Percentiles rank a stretch among this genome's conserved stretches.
phyloP scores from a whole-genome alignment of 441 rosid species.

The Pelargonium fulgidum region DNA sequence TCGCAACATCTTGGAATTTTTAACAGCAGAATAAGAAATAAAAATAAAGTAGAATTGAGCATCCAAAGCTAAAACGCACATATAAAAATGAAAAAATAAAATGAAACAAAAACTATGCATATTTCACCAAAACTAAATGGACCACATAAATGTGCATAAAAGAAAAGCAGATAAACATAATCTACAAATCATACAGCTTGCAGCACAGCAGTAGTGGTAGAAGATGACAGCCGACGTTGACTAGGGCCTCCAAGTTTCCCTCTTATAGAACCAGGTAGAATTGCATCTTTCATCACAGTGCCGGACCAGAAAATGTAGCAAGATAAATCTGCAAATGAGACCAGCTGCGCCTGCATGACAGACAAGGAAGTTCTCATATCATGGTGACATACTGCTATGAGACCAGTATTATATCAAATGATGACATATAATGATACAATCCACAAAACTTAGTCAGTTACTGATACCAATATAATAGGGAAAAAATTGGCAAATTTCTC shows the following conservation, averaged over 20 bases:
- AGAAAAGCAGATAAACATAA: constrained; percentile 17
- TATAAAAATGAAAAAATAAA: too few species aligned
- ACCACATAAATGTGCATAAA: background rate
- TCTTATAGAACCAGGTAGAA: constrained; percentile 61
- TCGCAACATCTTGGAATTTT: background rate
- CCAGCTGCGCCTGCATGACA: constrained; percentile 57
- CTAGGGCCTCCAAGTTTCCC: constrained; percentile 98
- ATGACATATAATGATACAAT: constrained; percentile 5
- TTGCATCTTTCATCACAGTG: constrained; percentile 33
- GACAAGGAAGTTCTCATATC: constrained; percentile 9
- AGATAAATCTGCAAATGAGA: constrained; percentile 54
- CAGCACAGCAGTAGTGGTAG: constrained; percentile 60
- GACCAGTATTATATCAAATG: background rate
- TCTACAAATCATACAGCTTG: constrained; percentile 59
- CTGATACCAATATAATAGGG: constrained; percentile 48
- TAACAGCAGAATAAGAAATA: background rate
- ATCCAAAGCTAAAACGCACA: background rate
- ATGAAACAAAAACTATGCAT: background rate
- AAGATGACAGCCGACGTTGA: constrained; percentile 78
- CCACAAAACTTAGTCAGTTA: constrained; percentile 12
- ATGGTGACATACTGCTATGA: constrained; percentile 1
- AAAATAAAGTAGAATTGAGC: background rate
- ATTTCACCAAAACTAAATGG: background rate
- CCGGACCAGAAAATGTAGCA: constrained; percentile 61
- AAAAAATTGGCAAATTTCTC: constrained; percentile 43